Percentiles rank a stretch among this genome's conserved stretches.
phyloP scores from a whole-genome alignment of 2,329 filamentous ascomycete species.

The Ceratocystiopsis minuta region DNA sequence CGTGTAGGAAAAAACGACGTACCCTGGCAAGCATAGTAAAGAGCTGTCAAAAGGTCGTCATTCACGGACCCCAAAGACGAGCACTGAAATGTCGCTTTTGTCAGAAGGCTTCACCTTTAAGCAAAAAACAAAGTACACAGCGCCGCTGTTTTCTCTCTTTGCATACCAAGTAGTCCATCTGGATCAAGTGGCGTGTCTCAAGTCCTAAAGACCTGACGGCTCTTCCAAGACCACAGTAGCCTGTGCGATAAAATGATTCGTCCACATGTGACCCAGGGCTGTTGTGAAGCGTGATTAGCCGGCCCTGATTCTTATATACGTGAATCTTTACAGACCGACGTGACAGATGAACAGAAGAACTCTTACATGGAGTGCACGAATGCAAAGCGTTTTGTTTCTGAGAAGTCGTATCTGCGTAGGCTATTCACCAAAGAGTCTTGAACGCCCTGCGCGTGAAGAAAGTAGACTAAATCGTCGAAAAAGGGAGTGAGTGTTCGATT shows the following conservation, averaged over 20 bases:
- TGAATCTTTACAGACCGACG: background rate
- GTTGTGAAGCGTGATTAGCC: slow-evolving; percentile 8
- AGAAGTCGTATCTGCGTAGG: slow-evolving; percentile 66
- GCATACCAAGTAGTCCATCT: slow-evolving; percentile 54
- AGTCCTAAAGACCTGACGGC: slow-evolving; percentile 49
- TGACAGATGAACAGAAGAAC: slow-evolving; percentile 1
- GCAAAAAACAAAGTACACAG: background rate
- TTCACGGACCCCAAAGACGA: slow-evolving; percentile 70
- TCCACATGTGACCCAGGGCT: slow-evolving; percentile 30
- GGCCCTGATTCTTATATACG: too few relatives aligned
- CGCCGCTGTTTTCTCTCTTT: too few relatives aligned
- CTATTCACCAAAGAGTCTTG: slow-evolving; percentile 47
- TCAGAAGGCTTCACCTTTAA: background rate
- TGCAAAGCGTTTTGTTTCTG: slow-evolving; percentile 47
- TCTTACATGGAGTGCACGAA: slow-evolving; percentile 75
- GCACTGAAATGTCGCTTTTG: slow-evolving; percentile 26
- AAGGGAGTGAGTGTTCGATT: slow-evolving; percentile 25
- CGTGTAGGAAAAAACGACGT: slow-evolving; percentile 5
- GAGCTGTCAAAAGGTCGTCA: slow-evolving; percentile 40
- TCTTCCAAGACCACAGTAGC: slow-evolving; percentile 55
- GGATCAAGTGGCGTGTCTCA: slow-evolving; percentile 31
- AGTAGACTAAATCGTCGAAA: slow-evolving; percentile 50
- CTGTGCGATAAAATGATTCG: slow-evolving; percentile 29
- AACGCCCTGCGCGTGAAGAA: slow-evolving; percentile 48
- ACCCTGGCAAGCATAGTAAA: slow-evolving; percentile 40